A percentile compares a stretch with the other conserved stretches of the same genome.
Conservation (phyloP, 2,329 filamentous ascomycete genomes). For the Anthostomella pinea region DNA sequence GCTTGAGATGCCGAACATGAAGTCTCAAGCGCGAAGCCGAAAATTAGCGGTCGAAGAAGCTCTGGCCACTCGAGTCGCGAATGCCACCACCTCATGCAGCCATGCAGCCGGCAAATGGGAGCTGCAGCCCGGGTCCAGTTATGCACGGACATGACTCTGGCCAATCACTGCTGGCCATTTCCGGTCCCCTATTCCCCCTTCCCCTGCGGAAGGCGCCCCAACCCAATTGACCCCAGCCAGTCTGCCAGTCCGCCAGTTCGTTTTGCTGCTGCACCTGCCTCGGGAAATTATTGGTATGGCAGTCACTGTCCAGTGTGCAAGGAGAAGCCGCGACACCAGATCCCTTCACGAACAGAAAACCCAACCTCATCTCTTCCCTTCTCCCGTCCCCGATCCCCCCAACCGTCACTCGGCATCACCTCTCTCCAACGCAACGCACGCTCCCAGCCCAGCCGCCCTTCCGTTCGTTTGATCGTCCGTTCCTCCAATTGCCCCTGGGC, state of each 20-base stretch:
- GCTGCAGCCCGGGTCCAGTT: constrained; percentile 4
- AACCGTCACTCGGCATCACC: constrained; percentile 15
- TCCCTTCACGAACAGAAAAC: constrained; percentile 27
- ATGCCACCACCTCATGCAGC: constrained; percentile 2
- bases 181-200: constrained; percentile 27
- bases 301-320: constrained; percentile 29
- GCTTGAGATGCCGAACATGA: too few relatives aligned
- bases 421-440: constrained; percentile 9
- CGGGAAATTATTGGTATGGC: constrained; percentile 50
- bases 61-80: constrained; percentile 10
- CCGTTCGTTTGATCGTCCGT: constrained; percentile 24
- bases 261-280: constrained; percentile 22
- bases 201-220: constrained; percentile 13
- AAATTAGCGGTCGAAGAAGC: constrained; percentile 18
- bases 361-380: constrained; percentile 15
- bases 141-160: constrained; percentile 19
- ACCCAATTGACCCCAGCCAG: too few relatives aligned
- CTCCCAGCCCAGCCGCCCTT: constrained; percentile 12
- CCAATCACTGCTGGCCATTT: constrained; percentile 26
- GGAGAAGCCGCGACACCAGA: constrained; percentile 29
- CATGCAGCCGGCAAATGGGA: constrained; percentile 17
- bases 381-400: constrained; percentile 3
- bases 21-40: too few relatives aligned
- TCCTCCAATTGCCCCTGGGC: constrained; percentile 29
- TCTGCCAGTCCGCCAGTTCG: constrained; percentile 5